These are phyloP conservation scores for Actinomortierella wolfii DNA, from an alignment of 371 early-diverging fungal genomes.

Conservation along the genomic window DNA sequence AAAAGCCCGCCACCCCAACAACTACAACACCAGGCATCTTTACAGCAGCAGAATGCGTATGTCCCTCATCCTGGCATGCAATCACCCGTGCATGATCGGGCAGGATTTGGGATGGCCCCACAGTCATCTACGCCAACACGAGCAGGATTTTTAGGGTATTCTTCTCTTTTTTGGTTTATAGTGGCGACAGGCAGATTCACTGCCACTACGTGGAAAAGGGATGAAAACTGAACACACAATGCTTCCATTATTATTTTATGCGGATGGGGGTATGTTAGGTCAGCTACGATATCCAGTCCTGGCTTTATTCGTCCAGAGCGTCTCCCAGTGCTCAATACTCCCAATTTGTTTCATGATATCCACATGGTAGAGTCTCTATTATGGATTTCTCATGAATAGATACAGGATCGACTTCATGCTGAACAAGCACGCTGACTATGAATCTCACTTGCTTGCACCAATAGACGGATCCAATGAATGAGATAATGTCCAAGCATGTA, in stretches of 20 bases:
- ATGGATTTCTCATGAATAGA: neutral
- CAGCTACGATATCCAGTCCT: constrained; percentile 24
- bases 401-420: neutral
- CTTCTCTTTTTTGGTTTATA: neutral
- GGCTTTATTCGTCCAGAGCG: constrained; percentile 26
- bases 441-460: neutral
- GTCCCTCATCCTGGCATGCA: neutral
- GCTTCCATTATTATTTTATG: too few species aligned
- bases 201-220: too few species aligned
- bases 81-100: neutral
- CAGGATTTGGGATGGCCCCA: neutral
- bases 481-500: constrained; percentile 55
- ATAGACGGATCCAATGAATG: constrained; percentile 61
- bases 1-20: constrained; percentile 25
- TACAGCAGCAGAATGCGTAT: neutral
- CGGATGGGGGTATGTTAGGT: too few species aligned
- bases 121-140: neutral
- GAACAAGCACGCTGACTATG: neutral
- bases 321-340: constrained; percentile 24
- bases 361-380: constrained; percentile 49
- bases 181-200: too few species aligned
- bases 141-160: neutral
- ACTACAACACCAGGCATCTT: neutral
- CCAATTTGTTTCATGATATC: constrained; percentile 59
- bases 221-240: too few species aligned